Evolutionary conservation across 179 eudicot genomes (phyloP).

Genomic region (Gypsophila paniculata): DNA sequence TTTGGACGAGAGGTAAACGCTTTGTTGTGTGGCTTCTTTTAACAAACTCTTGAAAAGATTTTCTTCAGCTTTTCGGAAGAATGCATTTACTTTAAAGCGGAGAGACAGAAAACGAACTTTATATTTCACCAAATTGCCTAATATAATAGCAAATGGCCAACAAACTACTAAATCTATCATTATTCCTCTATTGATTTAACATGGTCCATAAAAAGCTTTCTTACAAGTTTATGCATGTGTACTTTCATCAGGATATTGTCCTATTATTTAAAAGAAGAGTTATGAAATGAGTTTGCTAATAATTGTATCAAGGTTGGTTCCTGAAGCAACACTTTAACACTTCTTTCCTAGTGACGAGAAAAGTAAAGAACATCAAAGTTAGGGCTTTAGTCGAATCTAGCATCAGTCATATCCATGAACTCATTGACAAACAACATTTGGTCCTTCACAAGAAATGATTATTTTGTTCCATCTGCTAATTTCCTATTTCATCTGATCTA

Average conservation of each 20-base stretch:
- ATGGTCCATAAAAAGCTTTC: not conserved
- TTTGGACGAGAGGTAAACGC: not conserved
- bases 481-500: not conserved
- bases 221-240: not conserved
- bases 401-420: not conserved
- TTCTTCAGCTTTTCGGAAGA: not conserved
- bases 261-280: not conserved
- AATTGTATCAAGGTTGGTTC: not conserved
- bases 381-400: not conserved
- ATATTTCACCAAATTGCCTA: not conserved
- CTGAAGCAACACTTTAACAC: not conserved
- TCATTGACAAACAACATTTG: not conserved
- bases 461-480: not conserved
- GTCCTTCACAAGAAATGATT: not conserved
- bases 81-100: not conserved
- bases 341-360: not conserved
- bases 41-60: not conserved
- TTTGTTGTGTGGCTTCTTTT: conserved; percentile 1
- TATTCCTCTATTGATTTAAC: not conserved
- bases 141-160: not conserved
- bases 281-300: not conserved
- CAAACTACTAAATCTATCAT: not conserved
- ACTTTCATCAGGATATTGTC: not conserved
- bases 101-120: not conserved
- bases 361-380: not conserved